Percentiles rank a stretch among this genome's conserved stretches.
These are phyloP conservation scores for Tilletia horrida DNA, from an alignment of 1,284 basidiomycete species.

Conservation along the genomic window DNA sequence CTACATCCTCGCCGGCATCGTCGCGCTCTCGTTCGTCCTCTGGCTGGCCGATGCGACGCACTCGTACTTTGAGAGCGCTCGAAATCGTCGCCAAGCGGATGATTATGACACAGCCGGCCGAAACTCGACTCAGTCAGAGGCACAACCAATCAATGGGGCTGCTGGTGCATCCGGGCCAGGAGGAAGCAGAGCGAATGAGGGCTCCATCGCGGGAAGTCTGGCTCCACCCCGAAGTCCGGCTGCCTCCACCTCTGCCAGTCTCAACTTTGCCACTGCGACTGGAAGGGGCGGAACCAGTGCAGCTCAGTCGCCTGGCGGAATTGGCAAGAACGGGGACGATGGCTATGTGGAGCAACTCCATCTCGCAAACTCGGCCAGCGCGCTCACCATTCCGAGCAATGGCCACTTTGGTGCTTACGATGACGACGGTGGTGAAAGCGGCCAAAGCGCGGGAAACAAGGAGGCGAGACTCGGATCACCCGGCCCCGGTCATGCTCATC, in stretches of 20 bases:
- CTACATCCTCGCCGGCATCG: conserved; percentile 69
- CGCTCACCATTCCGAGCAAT: too few relatives aligned
- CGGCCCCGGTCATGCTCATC: background rate
- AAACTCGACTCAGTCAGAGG: background rate
- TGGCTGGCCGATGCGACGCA: conserved; percentile 57
- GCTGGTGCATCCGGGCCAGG: background rate
- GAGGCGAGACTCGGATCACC: too few relatives aligned
- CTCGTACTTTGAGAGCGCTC: background rate
- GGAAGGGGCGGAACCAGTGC: background rate
- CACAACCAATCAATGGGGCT: background rate
- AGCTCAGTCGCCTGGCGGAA: background rate
- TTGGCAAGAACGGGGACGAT: background rate
- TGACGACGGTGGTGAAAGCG: too few relatives aligned
- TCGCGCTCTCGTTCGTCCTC: conserved; percentile 67
- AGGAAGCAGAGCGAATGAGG: background rate
- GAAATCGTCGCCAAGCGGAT: background rate
- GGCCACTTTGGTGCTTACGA: too few relatives aligned
- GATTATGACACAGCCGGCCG: background rate
- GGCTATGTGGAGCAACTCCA: too few relatives aligned
- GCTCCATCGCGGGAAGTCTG: background rate
- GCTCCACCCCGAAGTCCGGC: conserved; percentile 3
- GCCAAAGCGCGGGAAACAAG: too few relatives aligned
- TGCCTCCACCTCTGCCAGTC: background rate
- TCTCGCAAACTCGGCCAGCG: too few relatives aligned
- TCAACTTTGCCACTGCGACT: background rate